These are phyloP conservation scores for Albifimbria verrucaria DNA, from an alignment of 2,329 filamentous ascomycete species.

Conservation along the genomic window DNA sequence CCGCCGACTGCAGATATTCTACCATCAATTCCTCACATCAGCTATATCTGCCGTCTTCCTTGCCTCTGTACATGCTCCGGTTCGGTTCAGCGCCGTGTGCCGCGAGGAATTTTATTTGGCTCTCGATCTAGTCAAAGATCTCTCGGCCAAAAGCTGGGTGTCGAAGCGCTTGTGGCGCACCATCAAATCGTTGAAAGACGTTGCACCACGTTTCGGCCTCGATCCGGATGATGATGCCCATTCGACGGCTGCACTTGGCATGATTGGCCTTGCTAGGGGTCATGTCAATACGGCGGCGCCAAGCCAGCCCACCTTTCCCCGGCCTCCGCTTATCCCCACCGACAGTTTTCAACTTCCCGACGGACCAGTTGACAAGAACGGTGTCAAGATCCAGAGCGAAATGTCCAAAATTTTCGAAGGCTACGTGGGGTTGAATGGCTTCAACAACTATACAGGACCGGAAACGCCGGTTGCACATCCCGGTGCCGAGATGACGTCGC, in stretches of 20 bases:
- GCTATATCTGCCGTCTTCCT: slow-evolving; percentile 74
- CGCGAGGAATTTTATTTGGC: slow-evolving; percentile 78
- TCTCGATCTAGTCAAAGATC: slow-evolving; percentile 68
- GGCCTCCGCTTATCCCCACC: slow-evolving; percentile 19
- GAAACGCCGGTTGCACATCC: slow-evolving; percentile 21
- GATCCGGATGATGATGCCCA: slow-evolving; percentile 45
- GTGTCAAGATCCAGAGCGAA: slow-evolving; percentile 48
- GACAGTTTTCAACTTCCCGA: slow-evolving; percentile 16
- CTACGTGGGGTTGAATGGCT: slow-evolving; percentile 33
- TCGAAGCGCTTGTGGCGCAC: slow-evolving; percentile 72
- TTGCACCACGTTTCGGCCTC: slow-evolving; percentile 67
- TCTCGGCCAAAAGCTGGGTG: slow-evolving; percentile 69
- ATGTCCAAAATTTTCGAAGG: slow-evolving; percentile 46
- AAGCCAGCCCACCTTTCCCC: slow-evolving; percentile 23
- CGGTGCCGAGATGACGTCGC: slow-evolving; percentile 19
- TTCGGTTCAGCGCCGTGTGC: slow-evolving; percentile 65
- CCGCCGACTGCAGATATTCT: slow-evolving; percentile 68
- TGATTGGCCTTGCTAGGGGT: slow-evolving; percentile 50
- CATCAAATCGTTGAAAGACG: slow-evolving; percentile 66
- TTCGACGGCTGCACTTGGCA: slow-evolving; percentile 49
- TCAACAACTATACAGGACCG: slow-evolving; percentile 25
- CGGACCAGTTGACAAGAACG: slow-evolving; percentile 35
- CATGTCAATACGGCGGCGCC: slow-evolving; percentile 23
- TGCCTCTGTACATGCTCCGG: slow-evolving; percentile 71
- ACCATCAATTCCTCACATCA: slow-evolving; percentile 76